Evolutionary conservation across 2,329 filamentous ascomycete genomes (phyloP).

Genomic region (Colletotrichum sp.): DNA sequence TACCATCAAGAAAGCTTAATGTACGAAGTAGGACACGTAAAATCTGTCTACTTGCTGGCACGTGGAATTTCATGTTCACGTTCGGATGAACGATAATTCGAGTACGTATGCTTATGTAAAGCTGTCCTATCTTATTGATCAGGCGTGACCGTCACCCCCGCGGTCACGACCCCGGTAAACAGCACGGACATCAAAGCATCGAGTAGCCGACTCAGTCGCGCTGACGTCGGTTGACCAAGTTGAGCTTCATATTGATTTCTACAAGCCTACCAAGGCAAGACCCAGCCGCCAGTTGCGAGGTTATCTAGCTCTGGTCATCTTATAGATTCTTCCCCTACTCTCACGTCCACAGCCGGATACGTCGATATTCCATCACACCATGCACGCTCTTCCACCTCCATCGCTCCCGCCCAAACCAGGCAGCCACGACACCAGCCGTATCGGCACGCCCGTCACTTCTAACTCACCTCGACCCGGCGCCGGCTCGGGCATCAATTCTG

Average conservation of each 20-base stretch:
- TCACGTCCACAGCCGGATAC: neutral
- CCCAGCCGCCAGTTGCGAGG: neutral
- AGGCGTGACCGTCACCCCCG: neutral
- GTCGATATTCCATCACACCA: neutral
- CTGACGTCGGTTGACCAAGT: neutral
- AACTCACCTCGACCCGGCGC: conserved; percentile 38
- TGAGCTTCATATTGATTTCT: neutral
- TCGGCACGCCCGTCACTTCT: conserved; percentile 64
- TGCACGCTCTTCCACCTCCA: conserved; percentile 54
- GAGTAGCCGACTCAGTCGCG: neutral
- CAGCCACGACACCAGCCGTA: conserved; percentile 71
- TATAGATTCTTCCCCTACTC: neutral
- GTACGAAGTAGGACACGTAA: neutral
- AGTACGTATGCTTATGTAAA: neutral
- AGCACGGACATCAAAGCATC: neutral
- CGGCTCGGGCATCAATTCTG: conserved; percentile 10
- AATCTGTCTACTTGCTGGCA: neutral
- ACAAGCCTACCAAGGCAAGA: neutral
- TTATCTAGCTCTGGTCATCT: neutral
- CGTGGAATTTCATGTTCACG: neutral
- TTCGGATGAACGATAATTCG: neutral
- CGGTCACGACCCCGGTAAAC: neutral
- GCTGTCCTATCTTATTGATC: neutral
- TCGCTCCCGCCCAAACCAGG: conserved; percentile 75
- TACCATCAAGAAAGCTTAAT: neutral